phyloP scores from a whole-genome alignment of 306 rosid species.

The Crotalaria pallida region DNA sequence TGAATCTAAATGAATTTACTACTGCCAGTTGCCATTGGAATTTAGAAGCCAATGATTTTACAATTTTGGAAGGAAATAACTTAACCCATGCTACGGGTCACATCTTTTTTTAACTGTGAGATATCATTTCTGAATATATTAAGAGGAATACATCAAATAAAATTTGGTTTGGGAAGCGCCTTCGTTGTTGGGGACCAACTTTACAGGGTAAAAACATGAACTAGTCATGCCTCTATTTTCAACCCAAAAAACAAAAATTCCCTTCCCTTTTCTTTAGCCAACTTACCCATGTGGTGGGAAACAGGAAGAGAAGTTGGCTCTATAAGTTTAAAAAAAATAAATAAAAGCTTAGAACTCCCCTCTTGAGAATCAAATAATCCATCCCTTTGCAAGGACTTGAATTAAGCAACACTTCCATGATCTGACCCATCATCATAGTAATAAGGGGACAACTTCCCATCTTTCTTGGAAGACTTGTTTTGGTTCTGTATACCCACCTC shows the following conservation, averaged over 20 bases:
- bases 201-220: constrained; percentile 22
- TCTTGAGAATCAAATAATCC: neutral
- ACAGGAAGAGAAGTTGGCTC: constrained; percentile 13
- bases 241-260: neutral
- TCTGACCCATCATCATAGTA: constrained; percentile 61
- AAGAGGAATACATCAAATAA: constrained; percentile 14
- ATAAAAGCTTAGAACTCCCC: neutral
- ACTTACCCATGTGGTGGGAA: constrained; percentile 19
- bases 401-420: constrained; percentile 63
- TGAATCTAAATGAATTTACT: constrained; percentile 8
- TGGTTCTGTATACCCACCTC: constrained; percentile 46
- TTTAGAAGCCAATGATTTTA: constrained; percentile 12
- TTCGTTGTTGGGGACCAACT: constrained; percentile 19
- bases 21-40: neutral
- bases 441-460: constrained; percentile 58
- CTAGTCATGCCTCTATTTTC: constrained; percentile 1
- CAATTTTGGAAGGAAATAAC: constrained; percentile 12
- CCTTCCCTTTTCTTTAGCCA: neutral
- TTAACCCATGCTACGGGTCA: constrained; percentile 14
- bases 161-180: constrained; percentile 9
- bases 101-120: constrained; percentile 12
- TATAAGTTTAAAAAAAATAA: constrained; percentile 10
- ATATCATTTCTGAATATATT: constrained; percentile 2
- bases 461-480: constrained; percentile 32
- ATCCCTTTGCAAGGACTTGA: neutral